Evolutionary conservation across 2,329 filamentous ascomycete species (phyloP), one percentile per base, ranked within the genome.

Genomic region (Berkeleyomyces rouxiae): DNA sequence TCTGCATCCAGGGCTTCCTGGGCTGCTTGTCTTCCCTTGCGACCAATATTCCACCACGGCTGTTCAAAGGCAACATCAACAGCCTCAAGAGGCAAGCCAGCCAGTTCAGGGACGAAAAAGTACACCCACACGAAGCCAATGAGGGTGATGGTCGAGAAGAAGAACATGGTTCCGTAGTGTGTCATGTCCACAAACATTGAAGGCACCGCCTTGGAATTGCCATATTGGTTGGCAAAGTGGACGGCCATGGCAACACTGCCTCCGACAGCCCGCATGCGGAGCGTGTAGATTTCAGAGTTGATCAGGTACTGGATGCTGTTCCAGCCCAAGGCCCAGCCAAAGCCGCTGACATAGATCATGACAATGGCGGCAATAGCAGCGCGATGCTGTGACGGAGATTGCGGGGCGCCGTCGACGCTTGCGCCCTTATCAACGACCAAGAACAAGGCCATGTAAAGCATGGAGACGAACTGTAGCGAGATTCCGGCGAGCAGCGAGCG

Each of bases 181-280:
- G 71, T 76, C 65, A 83, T 78, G 1, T 80, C 80, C 2, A 90
- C 76, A 53, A 91, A 80, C 86, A 90, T 88, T 67, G 83, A 81
- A 1, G 87, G 87, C 0, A 90, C 84, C 0, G 87, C 86, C 43
- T 87, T 84, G 0, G 82, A 79, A 74, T 88, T 90, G 36, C 86
- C 87, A 70, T 88, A 90, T 72, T 90, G 86, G 72, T 88, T 88
- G 65, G 80, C 84, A 69, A 90, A 90, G 72, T 91, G 87, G 64
- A 90, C 79, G 0, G 83, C 87, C 87, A 90, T 90, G 57, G 85
- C 82, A 69, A 87, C 78, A 0, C 82, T 86, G 0, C 85, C 86
- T 23, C 84, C 82, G 7, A 90, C 73, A 3, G 86, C 86, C 62
- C 87, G 82, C 59, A 91, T 83, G 3, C 86, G 80, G 7, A 90